A percentile compares a stretch with the other conserved stretches of the same genome.
Conservation (phyloP, 2,329 filamentous ascomycete species). For the Ilyonectria mors-panacis region DNA sequence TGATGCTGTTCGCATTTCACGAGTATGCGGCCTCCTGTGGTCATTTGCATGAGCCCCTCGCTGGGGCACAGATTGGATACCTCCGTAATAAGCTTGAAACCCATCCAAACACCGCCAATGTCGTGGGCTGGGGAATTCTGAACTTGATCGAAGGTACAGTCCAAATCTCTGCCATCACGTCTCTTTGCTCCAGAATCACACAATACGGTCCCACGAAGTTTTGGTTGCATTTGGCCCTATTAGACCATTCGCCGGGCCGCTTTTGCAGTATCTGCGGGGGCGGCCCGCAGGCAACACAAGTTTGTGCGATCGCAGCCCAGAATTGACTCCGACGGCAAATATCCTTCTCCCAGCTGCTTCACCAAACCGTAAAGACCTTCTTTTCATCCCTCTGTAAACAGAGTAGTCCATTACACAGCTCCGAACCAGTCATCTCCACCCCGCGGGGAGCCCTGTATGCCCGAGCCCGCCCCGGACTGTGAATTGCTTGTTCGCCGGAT, state of each 20-base stretch:
- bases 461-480: not conserved
- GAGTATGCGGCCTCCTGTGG: not conserved
- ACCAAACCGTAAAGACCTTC: not conserved
- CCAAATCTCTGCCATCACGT: conserved; percentile 6
- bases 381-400: not conserved
- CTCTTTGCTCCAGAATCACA: conserved; percentile 29
- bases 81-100: no score
- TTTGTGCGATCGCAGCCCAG: conserved; percentile 25
- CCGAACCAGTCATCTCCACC: not conserved
- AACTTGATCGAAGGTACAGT: not conserved
- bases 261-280: conserved; percentile 14
- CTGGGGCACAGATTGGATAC: no score
- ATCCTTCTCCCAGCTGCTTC: not conserved
- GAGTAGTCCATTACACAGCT: not conserved
- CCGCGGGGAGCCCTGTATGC: not conserved
- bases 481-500: not conserved
- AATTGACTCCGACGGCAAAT: conserved; percentile 33
- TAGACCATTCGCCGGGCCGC: conserved; percentile 6
- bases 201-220: conserved; percentile 17
- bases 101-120: not conserved
- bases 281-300: conserved; percentile 21
- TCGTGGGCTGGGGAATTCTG: no score
- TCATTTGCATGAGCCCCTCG: no score
- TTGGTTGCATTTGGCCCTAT: not conserved
- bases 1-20: not conserved